Evolutionary conservation across 352 stramenopile genomes (phyloP).

Genomic region (Phytopythium helicoides): DNA sequence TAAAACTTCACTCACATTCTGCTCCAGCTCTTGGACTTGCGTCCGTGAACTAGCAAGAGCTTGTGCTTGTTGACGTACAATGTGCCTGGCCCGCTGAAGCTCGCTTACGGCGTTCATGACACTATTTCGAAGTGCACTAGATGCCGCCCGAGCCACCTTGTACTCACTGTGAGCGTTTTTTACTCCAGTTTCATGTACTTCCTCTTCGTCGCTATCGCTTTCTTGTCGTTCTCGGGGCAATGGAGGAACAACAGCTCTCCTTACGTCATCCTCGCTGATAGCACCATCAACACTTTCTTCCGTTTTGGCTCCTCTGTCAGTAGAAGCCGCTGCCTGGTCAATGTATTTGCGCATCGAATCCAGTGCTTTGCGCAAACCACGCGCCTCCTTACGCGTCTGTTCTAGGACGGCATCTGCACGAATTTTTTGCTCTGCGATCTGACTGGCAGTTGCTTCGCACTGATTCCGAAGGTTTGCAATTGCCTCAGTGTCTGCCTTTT

Average conservation of each 20-base stretch:
- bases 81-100: conserved; percentile 38
- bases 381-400: conserved; percentile 26
- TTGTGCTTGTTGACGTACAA: conserved; percentile 24
- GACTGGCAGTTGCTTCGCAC: conserved; percentile 24
- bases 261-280: not conserved
- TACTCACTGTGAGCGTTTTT: conserved; percentile 27
- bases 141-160: conserved; percentile 44
- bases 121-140: conserved; percentile 44
- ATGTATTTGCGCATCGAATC: conserved; percentile 49
- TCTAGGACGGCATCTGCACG: conserved; percentile 17
- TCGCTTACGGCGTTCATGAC: conserved; percentile 49
- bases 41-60: conserved; percentile 31
- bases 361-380: conserved; percentile 31
- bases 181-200: conserved; percentile 9
- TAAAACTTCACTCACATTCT: conserved; percentile 31
- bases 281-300: conserved; percentile 3
- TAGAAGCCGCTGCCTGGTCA: conserved; percentile 22
- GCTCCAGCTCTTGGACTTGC: conserved; percentile 36
- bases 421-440: conserved; percentile 19
- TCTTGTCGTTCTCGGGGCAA: not conserved
- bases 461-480: conserved; percentile 39
- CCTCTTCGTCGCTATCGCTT: conserved; percentile 1
- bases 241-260: not conserved
- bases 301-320: not conserved
- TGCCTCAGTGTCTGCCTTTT: conserved; percentile 31